Evolutionary conservation across 2,329 filamentous ascomycete genomes (phyloP).

Genomic region (Ascochyta clinopodiicola): DNA sequence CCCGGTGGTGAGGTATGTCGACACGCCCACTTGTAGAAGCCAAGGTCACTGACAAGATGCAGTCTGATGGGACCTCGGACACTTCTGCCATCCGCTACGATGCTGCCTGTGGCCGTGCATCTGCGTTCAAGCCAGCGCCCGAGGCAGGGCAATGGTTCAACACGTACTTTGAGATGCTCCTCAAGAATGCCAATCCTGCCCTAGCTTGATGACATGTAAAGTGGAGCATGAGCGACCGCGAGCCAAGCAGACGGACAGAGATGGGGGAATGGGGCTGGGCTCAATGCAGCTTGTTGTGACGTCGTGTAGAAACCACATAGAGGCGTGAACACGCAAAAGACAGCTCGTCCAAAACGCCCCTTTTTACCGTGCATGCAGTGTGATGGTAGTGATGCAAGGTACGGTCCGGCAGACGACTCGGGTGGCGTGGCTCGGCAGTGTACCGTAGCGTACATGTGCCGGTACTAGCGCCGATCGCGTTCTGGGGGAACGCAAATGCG

Average conservation of each 20-base stretch:
- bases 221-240: not conserved
- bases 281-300: not conserved
- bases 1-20: constrained; percentile 60
- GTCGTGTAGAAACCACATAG: not conserved
- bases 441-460: no score
- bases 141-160: constrained; percentile 74
- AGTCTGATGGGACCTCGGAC: constrained; percentile 55
- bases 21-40: not conserved
- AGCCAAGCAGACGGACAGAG: no score
- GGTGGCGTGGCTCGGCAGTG: constrained; percentile 7
- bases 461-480: constrained; percentile 9
- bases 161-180: constrained; percentile 49
- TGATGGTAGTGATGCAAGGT: not conserved
- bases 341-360: no score
- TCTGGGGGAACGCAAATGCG: not conserved
- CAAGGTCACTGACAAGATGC: not conserved
- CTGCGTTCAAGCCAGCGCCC: constrained; percentile 68
- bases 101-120: constrained; percentile 60
- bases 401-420: not conserved
- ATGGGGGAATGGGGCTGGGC: no score
- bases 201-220: constrained; percentile 20
- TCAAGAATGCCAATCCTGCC: constrained; percentile 45
- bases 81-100: constrained; percentile 59
- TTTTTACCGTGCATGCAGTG: not conserved
- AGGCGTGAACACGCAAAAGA: no score